Conservation (phyloP, 495 filamentous ascomycete species). For the Neurospora cerealis region DNA sequence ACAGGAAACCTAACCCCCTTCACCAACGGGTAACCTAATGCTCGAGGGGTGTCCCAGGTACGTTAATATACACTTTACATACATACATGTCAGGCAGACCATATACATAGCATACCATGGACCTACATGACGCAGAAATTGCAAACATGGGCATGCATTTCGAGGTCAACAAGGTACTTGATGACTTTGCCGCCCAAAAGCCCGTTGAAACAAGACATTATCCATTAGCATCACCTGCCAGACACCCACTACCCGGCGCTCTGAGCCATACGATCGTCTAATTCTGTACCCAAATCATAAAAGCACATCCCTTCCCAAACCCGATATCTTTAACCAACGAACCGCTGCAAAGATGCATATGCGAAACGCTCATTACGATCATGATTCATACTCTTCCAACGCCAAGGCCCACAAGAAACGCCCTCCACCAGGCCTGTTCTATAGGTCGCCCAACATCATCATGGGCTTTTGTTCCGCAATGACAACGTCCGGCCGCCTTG, state of each 20-base stretch:
- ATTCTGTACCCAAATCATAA: not conserved
- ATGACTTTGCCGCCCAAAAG: not conserved
- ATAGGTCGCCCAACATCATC: not conserved
- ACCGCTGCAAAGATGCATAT: not conserved
- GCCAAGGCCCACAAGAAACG: not conserved
- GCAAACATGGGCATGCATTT: not conserved
- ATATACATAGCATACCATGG: not conserved
- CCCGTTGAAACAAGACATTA: not conserved
- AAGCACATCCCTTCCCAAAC: not conserved
- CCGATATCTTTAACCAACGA: not conserved
- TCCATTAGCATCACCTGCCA: not conserved
- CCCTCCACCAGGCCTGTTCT: not conserved
- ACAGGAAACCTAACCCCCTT: too few species aligned
- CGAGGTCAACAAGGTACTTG: not conserved
- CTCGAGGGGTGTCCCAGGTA: not conserved
- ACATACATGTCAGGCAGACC: not conserved
- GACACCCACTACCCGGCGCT: not conserved
- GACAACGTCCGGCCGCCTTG: not conserved
- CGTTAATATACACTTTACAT: not conserved
- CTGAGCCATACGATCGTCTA: not conserved
- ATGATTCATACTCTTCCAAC: not conserved
- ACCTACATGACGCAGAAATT: not conserved
- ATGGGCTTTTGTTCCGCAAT: not conserved
- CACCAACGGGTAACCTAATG: too few species aligned
- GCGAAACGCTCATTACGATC: not conserved